Conservation (phyloP, 495 filamentous ascomycete genomes). For the Geopyxis carbonaria region DNA sequence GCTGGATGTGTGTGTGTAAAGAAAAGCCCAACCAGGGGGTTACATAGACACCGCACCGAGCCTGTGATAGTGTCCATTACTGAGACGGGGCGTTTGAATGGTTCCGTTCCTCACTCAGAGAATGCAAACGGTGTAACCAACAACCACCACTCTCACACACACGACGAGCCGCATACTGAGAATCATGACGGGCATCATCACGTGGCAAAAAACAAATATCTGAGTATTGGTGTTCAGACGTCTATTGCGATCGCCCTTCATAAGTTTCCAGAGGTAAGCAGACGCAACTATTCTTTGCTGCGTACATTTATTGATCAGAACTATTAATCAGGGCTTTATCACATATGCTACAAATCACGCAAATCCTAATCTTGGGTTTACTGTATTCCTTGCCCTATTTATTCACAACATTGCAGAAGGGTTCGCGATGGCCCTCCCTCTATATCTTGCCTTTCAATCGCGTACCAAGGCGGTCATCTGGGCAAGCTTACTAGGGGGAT, state of each 20-base stretch:
- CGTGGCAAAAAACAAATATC: slow-evolving; percentile 84
- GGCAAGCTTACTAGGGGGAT: slow-evolving; percentile 65
- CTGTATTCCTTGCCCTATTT: slow-evolving; percentile 86
- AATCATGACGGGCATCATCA: slow-evolving; percentile 53
- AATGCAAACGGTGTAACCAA: background rate
- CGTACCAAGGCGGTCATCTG: slow-evolving; percentile 66
- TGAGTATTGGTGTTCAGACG: slow-evolving; percentile 84
- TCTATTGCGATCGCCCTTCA: slow-evolving; percentile 87
- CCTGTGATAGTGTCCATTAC: too few relatives aligned
- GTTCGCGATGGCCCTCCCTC: slow-evolving; percentile 78
- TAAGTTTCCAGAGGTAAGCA: slow-evolving; percentile 61
- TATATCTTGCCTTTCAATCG: slow-evolving; percentile 71
- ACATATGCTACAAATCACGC: slow-evolving; percentile 97
- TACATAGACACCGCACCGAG: too few relatives aligned
- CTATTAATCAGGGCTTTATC: slow-evolving; percentile 52
- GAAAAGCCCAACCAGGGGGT: too few relatives aligned
- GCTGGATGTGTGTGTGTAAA: background rate
- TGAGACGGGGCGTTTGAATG: too few relatives aligned
- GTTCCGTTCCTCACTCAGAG: too few relatives aligned
- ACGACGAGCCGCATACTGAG: background rate
- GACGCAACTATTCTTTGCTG: background rate
- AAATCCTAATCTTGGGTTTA: slow-evolving; percentile 67
- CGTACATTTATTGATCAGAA: background rate
- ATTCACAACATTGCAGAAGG: slow-evolving; percentile 97
- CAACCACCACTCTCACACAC: background rate